Percentiles rank a stretch among this genome's conserved stretches.
These are phyloP conservation scores for Lignosus rhinocerotis DNA, from an alignment of 1,284 basidiomycete species.

Conservation along the genomic window DNA sequence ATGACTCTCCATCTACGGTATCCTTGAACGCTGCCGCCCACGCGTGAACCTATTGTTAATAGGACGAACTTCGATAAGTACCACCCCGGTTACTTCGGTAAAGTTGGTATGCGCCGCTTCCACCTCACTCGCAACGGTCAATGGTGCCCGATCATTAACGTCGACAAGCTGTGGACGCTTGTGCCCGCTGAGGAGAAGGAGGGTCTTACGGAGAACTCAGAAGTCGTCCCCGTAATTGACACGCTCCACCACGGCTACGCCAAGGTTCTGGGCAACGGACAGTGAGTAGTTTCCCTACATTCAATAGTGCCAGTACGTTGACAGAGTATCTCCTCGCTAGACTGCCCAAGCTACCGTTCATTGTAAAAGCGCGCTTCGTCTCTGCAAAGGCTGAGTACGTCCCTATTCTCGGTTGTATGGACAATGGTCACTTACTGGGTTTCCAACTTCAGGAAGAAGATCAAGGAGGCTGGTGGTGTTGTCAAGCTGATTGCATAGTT, in stretches of 20 bases:
- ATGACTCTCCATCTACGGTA: background rate
- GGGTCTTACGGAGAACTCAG: constrained; percentile 64
- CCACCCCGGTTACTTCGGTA: constrained; percentile 99
- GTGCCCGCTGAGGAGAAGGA: constrained; percentile 79
- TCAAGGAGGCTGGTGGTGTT: constrained; percentile 93
- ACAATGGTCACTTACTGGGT: background rate
- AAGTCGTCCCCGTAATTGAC: constrained; percentile 91
- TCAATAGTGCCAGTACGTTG: background rate
- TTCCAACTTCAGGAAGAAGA: constrained; percentile 58
- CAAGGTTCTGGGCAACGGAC: constrained; percentile 90
- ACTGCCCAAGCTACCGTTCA: constrained; percentile 84
- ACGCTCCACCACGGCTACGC: constrained; percentile 84
- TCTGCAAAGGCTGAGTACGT: constrained; percentile 87
- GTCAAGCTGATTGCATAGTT: constrained; percentile 87
- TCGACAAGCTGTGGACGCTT: constrained; percentile 90
- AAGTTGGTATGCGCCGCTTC: constrained; percentile 99
- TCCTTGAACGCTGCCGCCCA: background rate
- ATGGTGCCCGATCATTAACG: constrained; percentile 95
- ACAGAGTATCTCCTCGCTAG: constrained; percentile 36
- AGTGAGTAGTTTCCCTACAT: constrained; percentile 45
- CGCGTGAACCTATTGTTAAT: constrained; percentile 5
- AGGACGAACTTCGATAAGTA: constrained; percentile 92
- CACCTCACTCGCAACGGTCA: constrained; percentile 90
- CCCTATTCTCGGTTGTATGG: background rate
- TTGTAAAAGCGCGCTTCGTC: constrained; percentile 95